Evolutionary conservation across 805 yeast species (phyloP).

Genomic region (Peterozyma toletana): DNA sequence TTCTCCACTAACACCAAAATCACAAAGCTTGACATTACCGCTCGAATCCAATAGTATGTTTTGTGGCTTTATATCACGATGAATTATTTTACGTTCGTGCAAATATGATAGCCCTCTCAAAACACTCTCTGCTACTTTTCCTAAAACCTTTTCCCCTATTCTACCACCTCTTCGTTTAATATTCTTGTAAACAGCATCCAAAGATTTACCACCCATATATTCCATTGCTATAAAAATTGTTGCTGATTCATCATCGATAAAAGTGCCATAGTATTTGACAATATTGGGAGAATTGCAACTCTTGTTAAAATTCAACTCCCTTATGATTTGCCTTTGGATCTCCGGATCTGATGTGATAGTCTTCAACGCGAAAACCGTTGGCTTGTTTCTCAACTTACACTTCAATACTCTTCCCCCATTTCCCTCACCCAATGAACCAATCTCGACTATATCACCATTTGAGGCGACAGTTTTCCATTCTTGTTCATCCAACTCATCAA

Average conservation of each 20-base stretch:
- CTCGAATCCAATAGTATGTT: constrained; percentile 68
- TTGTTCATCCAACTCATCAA: constrained; percentile 54
- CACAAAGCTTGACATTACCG: constrained; percentile 90
- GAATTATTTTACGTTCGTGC: constrained; percentile 83
- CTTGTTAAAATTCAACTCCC: constrained; percentile 86
- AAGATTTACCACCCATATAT: constrained; percentile 87
- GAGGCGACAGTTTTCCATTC: constrained; percentile 67
- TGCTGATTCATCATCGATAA: constrained; percentile 65
- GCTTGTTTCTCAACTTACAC: constrained; percentile 55
- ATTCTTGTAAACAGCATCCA: constrained; percentile 84
- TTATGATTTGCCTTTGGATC: constrained; percentile 78
- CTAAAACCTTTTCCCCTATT: constrained; percentile 88
- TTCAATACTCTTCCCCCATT: constrained; percentile 87
- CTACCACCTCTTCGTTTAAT: constrained; percentile 72
- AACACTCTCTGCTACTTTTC: constrained; percentile 83
- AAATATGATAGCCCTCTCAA: constrained; percentile 79
- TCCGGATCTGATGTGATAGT: constrained; percentile 74
- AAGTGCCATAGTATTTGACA: constrained; percentile 91
- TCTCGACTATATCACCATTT: constrained; percentile 53
- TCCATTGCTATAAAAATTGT: constrained; percentile 95
- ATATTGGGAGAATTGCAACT: constrained; percentile 78
- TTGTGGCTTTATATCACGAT: constrained; percentile 94
- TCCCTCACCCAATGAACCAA: constrained; percentile 85
- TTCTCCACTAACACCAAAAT: constrained; percentile 96
- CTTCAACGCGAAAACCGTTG: constrained; percentile 75